Base-by-base conservation (phyloP, 305 asterid genomes). In the Solanum hybrid region DNA sequence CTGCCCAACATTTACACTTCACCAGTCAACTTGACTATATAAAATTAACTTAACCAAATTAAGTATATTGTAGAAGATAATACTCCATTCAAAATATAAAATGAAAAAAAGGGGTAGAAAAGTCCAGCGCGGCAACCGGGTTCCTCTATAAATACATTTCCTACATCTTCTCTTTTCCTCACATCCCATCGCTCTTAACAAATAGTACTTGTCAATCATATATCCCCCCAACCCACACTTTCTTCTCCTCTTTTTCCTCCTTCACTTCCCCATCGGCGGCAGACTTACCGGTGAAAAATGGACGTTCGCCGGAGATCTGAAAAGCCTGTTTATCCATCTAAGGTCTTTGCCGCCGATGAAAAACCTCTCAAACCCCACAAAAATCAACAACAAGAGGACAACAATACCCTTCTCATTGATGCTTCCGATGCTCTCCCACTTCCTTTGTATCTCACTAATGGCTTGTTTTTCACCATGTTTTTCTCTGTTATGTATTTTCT, bases 231-330 rank as follows among this genome's bases (percentile, higher is more conserved):
- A n/a, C n/a, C n/a, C 29, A 29, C 5, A 16, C 7, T 71, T 56
- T 5, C n/a, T 26, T 46, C 46, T 36, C 31, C 46, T 16, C 17
- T 12, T 27, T 38, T 9, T 51, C 69, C 64, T 14, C 36, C 34
- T 31, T 34, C 81, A 27, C 38, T 71, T 84, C 75, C 56, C 38
- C 60, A 17, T 20, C 73, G 88, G 71, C 34, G 64, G 64, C 46
- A 79, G 16, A 66, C 37, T 37, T 40, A n/a, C 56, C 42, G 66
- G 46, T 35, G 86, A 32, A n/a, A 51, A 86, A 92, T 92, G 94
- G 93, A 92, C 91, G 90, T 91, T 92, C 92, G 89, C 92, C 92
- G 92, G 93, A 91, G 93, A 89, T 17, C 78, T 66, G 16, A 20
- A 10, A 11, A 36, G n/a, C 20, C 79, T 38, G 76, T 60, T 24